Evolutionary conservation across 1,139 yeast genomes (phyloP), one percentile per base, ranked within the genome.

Genomic region (Candida pseudoviswanathii): DNA sequence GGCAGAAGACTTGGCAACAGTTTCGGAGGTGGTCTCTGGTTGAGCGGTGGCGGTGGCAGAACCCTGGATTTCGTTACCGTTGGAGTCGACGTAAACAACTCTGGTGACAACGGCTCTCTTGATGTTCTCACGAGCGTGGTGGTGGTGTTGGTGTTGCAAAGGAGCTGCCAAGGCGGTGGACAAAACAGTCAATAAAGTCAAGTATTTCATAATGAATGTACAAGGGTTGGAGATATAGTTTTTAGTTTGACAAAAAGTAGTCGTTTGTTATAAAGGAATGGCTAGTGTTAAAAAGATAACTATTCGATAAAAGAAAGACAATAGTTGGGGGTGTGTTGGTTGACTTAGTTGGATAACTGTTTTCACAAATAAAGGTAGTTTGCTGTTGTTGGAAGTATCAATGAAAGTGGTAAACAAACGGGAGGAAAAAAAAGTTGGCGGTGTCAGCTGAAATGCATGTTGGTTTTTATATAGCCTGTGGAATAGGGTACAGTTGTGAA

Each of bases 31-130:
- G 41, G 30, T 37, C 25, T 37, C 21, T 5, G 30, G 27, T 37
- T 37, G 29, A 16, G 44, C 38, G 6, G 38, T 47, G 11, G 52
- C 42, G 30, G 57, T 37, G 16, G 56, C 41, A 39, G 51, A 65
- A 29, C 34, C 41, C 33, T 26, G 29, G 65, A 42, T 32, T 42
- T 42, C 72, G 56, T 76, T 64, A 55, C 96, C 96, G 45, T 78
- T 64, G 55, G 78, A 81, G 67, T 89, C 85, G 52, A 90, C 96
- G 51, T 88, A 89, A 54, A 88, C 92, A 67, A 86, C 85, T 68
- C 89, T 90, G 60, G 88, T 83, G 53, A 89, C 96, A 58, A 86
- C 81, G 46, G 89, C 89, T 74, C 91, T 83, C 73, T 84, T 85
- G 36, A 25, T 16, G 41, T 37, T 37, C 9, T 37, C 30, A 37